These are phyloP conservation scores for Colletotrichum sp. DNA, from an alignment of 2,329 filamentous ascomycete species.

Conservation along the genomic window DNA sequence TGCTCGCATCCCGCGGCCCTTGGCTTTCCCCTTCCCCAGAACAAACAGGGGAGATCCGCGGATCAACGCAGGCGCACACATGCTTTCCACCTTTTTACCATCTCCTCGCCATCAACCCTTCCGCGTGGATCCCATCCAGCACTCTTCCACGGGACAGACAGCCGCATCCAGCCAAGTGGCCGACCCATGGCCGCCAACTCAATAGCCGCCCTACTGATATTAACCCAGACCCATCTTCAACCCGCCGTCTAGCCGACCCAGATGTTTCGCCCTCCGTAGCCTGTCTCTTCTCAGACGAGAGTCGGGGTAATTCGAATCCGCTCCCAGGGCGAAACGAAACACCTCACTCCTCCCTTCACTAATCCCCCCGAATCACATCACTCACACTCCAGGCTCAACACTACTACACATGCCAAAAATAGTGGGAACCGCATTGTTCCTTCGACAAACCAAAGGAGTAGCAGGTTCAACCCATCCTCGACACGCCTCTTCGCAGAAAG, in stretches of 20 bases:
- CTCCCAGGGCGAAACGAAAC: slow-evolving; percentile 9
- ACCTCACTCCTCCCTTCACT: not conserved
- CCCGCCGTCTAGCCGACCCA: not conserved
- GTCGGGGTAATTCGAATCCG: not conserved
- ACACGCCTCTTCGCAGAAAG: not conserved
- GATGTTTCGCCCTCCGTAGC: not conserved
- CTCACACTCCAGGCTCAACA: not conserved
- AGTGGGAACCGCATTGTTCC: not conserved
- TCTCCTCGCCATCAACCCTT: not conserved
- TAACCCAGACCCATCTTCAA: not conserved
- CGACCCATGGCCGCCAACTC: not conserved
- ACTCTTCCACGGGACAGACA: not conserved
- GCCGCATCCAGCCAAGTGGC: not conserved
- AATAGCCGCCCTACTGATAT: slow-evolving; percentile 3
- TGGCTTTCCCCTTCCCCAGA: not conserved
- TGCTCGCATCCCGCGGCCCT: not conserved
- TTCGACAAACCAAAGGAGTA: not conserved
- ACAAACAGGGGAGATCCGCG: not conserved
- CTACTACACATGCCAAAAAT: not conserved
- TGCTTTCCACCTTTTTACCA: not conserved
- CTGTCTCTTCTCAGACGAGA: not conserved
- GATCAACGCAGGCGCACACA: not conserved
- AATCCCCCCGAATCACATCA: not conserved
- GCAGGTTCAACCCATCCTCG: not conserved
- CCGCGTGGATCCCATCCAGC: not conserved